Evolutionary conservation across 495 filamentous ascomycete genomes (phyloP).

Genomic region (Aspergillus mulundensis): DNA sequence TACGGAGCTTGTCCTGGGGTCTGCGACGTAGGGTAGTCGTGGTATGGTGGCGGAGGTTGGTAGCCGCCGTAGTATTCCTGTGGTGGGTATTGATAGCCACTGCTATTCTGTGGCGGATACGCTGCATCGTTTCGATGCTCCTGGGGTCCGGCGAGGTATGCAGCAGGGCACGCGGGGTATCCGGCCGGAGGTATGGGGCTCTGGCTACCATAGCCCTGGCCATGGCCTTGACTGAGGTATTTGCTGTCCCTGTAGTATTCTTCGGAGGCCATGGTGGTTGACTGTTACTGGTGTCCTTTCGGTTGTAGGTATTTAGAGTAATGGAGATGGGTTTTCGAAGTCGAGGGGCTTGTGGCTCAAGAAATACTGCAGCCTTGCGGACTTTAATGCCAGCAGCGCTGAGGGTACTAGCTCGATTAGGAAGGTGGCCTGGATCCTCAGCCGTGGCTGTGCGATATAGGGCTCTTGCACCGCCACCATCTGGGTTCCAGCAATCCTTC

Average conservation of each 20-base stretch:
- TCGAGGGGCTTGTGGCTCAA: too few species aligned
- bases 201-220: background rate
- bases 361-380: background rate
- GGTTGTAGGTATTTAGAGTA: too few species aligned
- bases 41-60: background rate
- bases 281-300: too few species aligned
- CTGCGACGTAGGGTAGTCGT: background rate
- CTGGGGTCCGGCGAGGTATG: background rate
- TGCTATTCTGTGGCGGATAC: background rate
- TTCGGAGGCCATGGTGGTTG: background rate
- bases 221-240: background rate
- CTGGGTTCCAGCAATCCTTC: too few species aligned
- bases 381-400: slow-evolving; percentile 1
- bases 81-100: background rate
- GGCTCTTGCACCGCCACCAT: background rate
- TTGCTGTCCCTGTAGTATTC: slow-evolving; percentile 4
- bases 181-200: background rate
- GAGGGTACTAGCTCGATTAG: background rate
- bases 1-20: background rate
- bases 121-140: background rate
- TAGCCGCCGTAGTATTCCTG: background rate
- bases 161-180: background rate
- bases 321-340: too few species aligned
- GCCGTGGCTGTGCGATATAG: slow-evolving; percentile 5
- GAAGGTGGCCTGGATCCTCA: background rate